These are phyloP conservation scores for Sclerotinia nivalis DNA, from an alignment of 2,329 filamentous ascomycete genomes.

Conservation along the genomic window DNA sequence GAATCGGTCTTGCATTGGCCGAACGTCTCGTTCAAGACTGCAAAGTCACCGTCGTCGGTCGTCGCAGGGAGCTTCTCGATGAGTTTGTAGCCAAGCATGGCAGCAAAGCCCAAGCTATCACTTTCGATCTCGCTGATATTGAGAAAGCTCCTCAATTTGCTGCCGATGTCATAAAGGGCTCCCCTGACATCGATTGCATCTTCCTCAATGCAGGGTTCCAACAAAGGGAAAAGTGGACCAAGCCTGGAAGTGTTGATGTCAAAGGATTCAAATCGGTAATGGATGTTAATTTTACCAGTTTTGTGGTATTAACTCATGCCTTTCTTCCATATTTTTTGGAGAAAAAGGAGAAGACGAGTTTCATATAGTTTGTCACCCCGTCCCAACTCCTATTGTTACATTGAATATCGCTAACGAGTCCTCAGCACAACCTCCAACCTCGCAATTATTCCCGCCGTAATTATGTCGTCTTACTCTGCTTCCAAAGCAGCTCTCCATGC, in stretches of 20 bases:
- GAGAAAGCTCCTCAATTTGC: slow-evolving; percentile 7
- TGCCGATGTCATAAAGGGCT: not conserved
- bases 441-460: slow-evolving; percentile 28
- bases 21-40: slow-evolving; percentile 49
- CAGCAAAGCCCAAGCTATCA: not conserved
- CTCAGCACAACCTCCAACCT: slow-evolving; percentile 32
- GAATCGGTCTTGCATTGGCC: slow-evolving; percentile 51
- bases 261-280: not conserved
- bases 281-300: slow-evolving; percentile 37
- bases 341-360: slow-evolving; percentile 25
- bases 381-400: no score
- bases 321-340: slow-evolving; percentile 36
- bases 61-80: slow-evolving; percentile 50
- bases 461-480: slow-evolving; percentile 46
- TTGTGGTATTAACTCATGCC: slow-evolving; percentile 36
- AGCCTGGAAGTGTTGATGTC: slow-evolving; percentile 29
- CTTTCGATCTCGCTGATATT: slow-evolving; percentile 24
- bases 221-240: not conserved
- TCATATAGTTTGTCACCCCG: slow-evolving; percentile 29
- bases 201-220: slow-evolving; percentile 41
- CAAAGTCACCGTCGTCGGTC: slow-evolving; percentile 55
- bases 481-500: slow-evolving; percentile 49
- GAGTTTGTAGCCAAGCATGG: slow-evolving; percentile 38
- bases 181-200: slow-evolving; percentile 38
- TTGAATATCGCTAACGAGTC: not conserved